phyloP scores from a whole-genome alignment of 2,329 filamentous ascomycete genomes.

The Tolypocladium ovalisporum region DNA sequence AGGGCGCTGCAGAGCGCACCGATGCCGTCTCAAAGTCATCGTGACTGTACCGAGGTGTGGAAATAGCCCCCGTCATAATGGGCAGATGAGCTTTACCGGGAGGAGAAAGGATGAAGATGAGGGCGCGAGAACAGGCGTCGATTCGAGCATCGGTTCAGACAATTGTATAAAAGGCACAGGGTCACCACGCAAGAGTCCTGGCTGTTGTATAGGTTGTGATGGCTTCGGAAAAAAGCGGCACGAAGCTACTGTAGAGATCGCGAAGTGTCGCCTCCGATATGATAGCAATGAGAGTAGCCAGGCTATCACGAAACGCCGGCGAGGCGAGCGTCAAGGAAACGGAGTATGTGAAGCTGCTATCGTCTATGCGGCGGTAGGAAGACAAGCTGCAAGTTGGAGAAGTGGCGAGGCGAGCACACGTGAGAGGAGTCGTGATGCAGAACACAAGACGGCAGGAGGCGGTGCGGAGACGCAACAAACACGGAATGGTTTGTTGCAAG shows the following conservation, averaged over 20 bases:
- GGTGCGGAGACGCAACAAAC: not conserved
- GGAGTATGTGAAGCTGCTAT: not conserved
- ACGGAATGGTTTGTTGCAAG: not conserved
- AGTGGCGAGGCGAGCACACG: not conserved
- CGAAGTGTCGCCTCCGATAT: not conserved
- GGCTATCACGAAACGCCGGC: not conserved
- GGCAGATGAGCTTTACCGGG: conserved; percentile 2
- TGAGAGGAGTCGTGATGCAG: not conserved
- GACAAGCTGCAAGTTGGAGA: not conserved
- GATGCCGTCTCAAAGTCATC: conserved; percentile 59
- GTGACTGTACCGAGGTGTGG: conserved; percentile 23
- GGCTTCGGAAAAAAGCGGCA: not conserved
- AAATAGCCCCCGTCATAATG: conserved; percentile 20
- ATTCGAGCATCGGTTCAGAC: conserved; percentile 1
- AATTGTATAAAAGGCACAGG: not conserved
- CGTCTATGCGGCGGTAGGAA: not conserved
- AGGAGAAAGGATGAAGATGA: conserved; percentile 3
- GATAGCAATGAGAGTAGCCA: not conserved
- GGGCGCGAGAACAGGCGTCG: conserved; percentile 6
- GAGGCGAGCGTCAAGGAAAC: not conserved
- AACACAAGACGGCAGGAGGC: not conserved
- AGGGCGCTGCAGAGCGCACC: conserved; percentile 56
- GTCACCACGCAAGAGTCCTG: not conserved
- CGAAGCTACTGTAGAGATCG: not conserved
- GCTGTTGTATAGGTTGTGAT: not conserved